Base-by-base conservation (phyloP, 2,329 filamentous ascomycete genomes). In the Colletotrichum chlorophyti region DNA sequence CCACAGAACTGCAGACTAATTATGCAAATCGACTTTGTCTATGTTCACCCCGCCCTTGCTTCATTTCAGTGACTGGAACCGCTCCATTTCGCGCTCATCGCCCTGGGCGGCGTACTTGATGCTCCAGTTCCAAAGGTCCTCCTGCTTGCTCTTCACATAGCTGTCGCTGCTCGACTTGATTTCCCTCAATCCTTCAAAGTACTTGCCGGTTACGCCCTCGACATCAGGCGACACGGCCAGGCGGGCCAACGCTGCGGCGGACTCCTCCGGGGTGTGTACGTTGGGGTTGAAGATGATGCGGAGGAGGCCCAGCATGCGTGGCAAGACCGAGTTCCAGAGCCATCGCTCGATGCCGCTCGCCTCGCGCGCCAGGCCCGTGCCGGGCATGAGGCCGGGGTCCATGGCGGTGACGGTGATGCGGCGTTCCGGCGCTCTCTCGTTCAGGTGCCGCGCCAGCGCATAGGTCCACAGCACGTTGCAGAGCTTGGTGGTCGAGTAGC, bases 121-220 rank as follows among this genome's bases (percentile, higher is more conserved):
- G 9, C 79, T 83, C 79, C 79, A 83, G 21, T 67, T 50, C 77
- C 77, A 82, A 27, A 82, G 59, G 61, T 81, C 78, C 14, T 83
- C 75, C 65, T 82, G 80, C 64, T 79, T 79, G 21, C 50, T 62
- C 65, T 72, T 67, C 45, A 76, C 70, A 58, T 78, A 76, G 61
- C 78, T 83, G 35, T 71, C 74, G 17, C 66, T 65, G 61, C 79
- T 80, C 8, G 72, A 76, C 57, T 67, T 65, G 14, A 77, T 76
- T 60, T 72, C 63, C 61, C 70, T 73, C 37, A 46, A 61, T 0
- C 71, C 76, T 63, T 82, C 76, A 66, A 72, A 82, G 64, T 83
- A 83, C 38, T 67, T 68, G 0, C 74, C 79, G 50, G 66, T 75
- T 2, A 69, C 67, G 1, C 68, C 69, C 46, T 68, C 65, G 9